Evolutionary conservation across 2,329 filamentous ascomycete genomes (phyloP), one percentile per base, ranked within the genome.

Genomic region (Cryphonectria radicalis): DNA sequence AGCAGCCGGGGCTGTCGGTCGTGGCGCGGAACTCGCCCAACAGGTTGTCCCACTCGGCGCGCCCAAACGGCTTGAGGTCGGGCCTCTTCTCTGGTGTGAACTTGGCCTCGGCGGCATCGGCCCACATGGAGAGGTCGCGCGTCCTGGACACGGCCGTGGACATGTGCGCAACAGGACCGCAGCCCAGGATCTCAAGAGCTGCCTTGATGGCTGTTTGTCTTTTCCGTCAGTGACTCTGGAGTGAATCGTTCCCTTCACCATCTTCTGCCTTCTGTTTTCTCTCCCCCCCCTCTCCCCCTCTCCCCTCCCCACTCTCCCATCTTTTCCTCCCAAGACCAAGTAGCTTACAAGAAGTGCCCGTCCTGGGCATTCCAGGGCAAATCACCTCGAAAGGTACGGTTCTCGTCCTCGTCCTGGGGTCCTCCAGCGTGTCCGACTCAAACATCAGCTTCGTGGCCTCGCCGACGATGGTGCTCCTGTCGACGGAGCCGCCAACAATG

Each of bases 21-120:
- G 69, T 70, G 22, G 65, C 69, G 0, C 63, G 60, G 57, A 66
- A 73, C 63, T 62, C 63, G 53, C 69, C 71, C 13, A 73, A 63
- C 4, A 73, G 55, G n/a, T 66, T 40, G 57, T 73, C 71, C 71
- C 71, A 73, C 28, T 73, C 65, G 35, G n/a, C 46, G 55, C 69
- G 66, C 8, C 65, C 63, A 37, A 73, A 71, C 1, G 71, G 28
- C 22, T 65, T n/a, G 19, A 70, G 62, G 17, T 70, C 69, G 8
- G 66, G 67, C 22, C 60, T 67, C 55, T 60, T 67, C 62, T 68
- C 63, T 28, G 65, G 66, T 11, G 68, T 67, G 57, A 71, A 73
- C 65, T 68, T 66, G 66, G 71, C 65, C 55, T 73, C 71, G 37
- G 68, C 68, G 22, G 71, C 71, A 13, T 67, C 62, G 25, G 68